Percentiles rank a stretch among this genome's conserved stretches.
These are phyloP conservation scores for Astrothelium subdiscretum DNA, from an alignment of 495 filamentous ascomycete genomes.

Conservation along the genomic window DNA sequence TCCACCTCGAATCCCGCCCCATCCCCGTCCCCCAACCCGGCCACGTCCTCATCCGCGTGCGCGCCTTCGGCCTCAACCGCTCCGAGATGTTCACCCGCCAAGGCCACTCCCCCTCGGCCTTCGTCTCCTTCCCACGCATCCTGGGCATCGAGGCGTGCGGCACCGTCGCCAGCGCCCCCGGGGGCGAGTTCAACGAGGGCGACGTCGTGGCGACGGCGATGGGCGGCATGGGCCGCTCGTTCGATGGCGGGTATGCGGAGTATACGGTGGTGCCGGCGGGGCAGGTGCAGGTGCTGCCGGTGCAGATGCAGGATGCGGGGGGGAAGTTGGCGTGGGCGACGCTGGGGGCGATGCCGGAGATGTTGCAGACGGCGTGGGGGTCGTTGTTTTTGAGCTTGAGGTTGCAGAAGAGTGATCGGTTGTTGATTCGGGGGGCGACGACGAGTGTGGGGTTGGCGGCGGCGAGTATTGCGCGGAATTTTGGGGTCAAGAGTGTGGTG, in stretches of 20 bases:
- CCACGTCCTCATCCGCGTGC: conserved; percentile 37
- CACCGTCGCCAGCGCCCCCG: conserved; percentile 31
- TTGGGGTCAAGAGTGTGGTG: conserved; percentile 27
- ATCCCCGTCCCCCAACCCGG: conserved; percentile 23
- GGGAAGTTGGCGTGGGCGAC: conserved; percentile 26
- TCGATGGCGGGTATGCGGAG: conserved; percentile 46
- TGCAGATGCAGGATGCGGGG: conserved; percentile 14
- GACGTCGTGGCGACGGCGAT: conserved; percentile 39
- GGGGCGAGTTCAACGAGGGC: conserved; percentile 30
- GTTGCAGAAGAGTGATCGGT: conserved; percentile 31
- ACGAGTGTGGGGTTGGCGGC: conserved; percentile 38
- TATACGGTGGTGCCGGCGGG: conserved; percentile 36
- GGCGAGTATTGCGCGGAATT: conserved; percentile 35
- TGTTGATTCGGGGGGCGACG: conserved; percentile 43
- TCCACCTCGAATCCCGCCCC: conserved; percentile 20
- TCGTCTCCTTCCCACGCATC: conserved; percentile 19
- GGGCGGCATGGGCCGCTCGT: conserved; percentile 40
- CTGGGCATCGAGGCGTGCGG: conserved; percentile 41
- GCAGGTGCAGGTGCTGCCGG: conserved; percentile 34
- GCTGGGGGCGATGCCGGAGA: conserved; percentile 42
- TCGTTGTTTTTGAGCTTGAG: conserved; percentile 29
- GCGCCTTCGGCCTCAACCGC: conserved; percentile 44
- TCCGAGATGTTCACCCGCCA: conserved; percentile 46
- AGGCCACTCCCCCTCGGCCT: conserved; percentile 34
- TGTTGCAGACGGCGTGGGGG: conserved; percentile 45